A percentile compares a stretch with the other conserved stretches of the same genome.
Conservation (phyloP, 805 yeast species). For the Candida pseudofarinosa region DNA sequence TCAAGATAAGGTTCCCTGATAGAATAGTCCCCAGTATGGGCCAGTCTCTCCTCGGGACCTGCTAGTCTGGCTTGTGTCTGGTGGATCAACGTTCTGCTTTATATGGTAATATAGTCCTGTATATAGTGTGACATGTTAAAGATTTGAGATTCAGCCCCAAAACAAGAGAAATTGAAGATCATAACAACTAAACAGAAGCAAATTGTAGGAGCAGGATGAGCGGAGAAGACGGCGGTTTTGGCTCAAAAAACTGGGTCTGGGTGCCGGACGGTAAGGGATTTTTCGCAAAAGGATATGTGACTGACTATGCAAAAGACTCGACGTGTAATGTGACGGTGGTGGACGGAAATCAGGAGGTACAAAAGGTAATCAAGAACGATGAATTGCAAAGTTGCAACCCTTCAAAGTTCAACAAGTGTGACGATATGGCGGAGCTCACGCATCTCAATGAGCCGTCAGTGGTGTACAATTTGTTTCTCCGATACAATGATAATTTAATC, state of each 20-base stretch:
- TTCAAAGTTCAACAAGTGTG: slow-evolving; percentile 79
- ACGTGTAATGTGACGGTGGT: slow-evolving; percentile 34
- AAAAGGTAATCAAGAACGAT: slow-evolving; percentile 41
- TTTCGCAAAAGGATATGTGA: slow-evolving; percentile 59
- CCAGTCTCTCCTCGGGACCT: too few species aligned
- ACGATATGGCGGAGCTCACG: slow-evolving; percentile 94
- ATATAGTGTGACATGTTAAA: background rate
- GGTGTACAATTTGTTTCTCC: slow-evolving; percentile 70
- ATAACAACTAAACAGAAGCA: slow-evolving; percentile 1
- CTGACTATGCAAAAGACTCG: slow-evolving; percentile 38
- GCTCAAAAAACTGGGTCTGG: slow-evolving; percentile 70
- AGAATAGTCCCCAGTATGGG: too few species aligned
- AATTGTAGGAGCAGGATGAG: slow-evolving; percentile 5
- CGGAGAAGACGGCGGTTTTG: slow-evolving; percentile 28
- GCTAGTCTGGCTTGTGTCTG: background rate
- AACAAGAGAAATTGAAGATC: background rate
- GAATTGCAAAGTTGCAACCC: slow-evolving; percentile 73
- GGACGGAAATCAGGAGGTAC: slow-evolving; percentile 39
- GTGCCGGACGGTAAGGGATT: slow-evolving; percentile 51
- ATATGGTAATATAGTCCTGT: slow-evolving; percentile 1
- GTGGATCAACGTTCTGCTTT: background rate
- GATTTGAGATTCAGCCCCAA: slow-evolving; percentile 2
- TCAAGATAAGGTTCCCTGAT: too few species aligned
- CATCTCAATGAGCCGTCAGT: slow-evolving; percentile 94
- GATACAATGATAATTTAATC: slow-evolving; percentile 75